Evolutionary conservation across 352 stramenopile species (phyloP), one percentile per base, ranked within the genome.

Genomic region (Phytophthora melonis): DNA sequence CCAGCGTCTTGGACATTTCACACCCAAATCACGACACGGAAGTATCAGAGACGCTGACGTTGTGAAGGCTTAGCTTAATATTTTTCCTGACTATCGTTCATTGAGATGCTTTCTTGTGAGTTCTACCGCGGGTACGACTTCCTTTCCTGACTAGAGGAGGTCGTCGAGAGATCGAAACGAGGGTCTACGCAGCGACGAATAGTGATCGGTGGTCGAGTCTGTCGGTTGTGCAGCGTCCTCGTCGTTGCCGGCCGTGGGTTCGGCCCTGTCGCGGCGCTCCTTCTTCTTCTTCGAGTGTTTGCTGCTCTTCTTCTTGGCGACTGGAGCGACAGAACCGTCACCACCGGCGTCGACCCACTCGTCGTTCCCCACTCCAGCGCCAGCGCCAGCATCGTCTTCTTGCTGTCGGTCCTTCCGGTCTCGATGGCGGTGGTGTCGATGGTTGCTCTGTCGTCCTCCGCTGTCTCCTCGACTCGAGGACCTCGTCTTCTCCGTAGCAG

Each of bases 221-320:
- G 13, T 52, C 32, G 54, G 54, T 27, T 13, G 62, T 47, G 45
- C 25, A 34, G 55, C n/a, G 19, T 47, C 49, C 0, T 63, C 68
- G 5, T 69, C 66, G 39, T 34, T 63, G 3, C 58, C 62, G 21
- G 56, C 57, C 5, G 54, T 21, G 7, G 53, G 36, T 8, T 76
- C 67, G 18, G 68, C 39, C 55, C 84, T 85, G 21, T 84, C 72
- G 1, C 75, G 64, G 1, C 69, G 68, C n/a, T 91, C 87, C 14
- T 89, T 84, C 57, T 89, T 89, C 64, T 88, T 90, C 62, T 88
- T 91, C 1, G 68, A 65, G 45, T 88, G 75, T 34, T 84, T 92
- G 41, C 67, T 77, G 13, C 54, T 68, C 27, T 78, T 81, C 45
- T 84, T 90, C 68, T 81, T 89, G 10, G 63, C 66, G 3, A 79